phyloP scores from a whole-genome alignment of 2,329 filamentous ascomycete species.

The Clonostachys sp. region DNA sequence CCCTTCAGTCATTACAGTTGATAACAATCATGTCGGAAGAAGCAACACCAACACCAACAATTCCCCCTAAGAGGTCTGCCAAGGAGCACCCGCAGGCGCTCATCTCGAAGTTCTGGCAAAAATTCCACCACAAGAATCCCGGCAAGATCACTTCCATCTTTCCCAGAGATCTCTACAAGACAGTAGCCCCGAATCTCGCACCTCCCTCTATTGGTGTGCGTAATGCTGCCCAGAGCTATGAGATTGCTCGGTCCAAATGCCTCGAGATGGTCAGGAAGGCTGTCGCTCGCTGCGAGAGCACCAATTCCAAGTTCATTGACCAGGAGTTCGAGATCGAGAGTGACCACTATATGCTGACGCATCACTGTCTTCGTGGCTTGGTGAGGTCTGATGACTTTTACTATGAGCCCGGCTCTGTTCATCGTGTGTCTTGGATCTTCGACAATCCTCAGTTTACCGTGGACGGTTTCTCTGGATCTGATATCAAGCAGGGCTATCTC shows the following conservation, averaged over 20 bases:
- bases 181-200: slow-evolving; percentile 10
- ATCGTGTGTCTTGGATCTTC: slow-evolving; percentile 37
- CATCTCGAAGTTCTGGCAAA: slow-evolving; percentile 34
- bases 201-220: slow-evolving; percentile 4
- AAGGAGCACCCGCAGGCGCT: slow-evolving; percentile 24
- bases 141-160: slow-evolving; percentile 40
- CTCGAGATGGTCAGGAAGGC: slow-evolving; percentile 30
- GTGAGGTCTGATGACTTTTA: too few relatives aligned
- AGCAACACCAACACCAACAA: too few relatives aligned
- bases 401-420: slow-evolving; percentile 25
- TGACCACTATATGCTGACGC: slow-evolving; percentile 23
- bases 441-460: slow-evolving; percentile 32
- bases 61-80: too few relatives aligned
- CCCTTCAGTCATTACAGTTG: too few relatives aligned
- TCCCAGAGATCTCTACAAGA: slow-evolving; percentile 30
- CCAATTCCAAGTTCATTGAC: slow-evolving; percentile 39
- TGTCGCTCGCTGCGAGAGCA: slow-evolving; percentile 33
- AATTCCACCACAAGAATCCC: slow-evolving; percentile 31
- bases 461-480: slow-evolving; percentile 30
- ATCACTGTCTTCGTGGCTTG: slow-evolving; percentile 20
- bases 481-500: slow-evolving; percentile 39
- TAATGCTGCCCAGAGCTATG: slow-evolving; percentile 35
- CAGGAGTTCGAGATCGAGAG: slow-evolving; percentile 36
- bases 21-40: too few relatives aligned
- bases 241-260: slow-evolving; percentile 32